Evolutionary conservation across 176 grass and related monocot genomes (phyloP).

Genomic region (Eragrostis nindensis): DNA sequence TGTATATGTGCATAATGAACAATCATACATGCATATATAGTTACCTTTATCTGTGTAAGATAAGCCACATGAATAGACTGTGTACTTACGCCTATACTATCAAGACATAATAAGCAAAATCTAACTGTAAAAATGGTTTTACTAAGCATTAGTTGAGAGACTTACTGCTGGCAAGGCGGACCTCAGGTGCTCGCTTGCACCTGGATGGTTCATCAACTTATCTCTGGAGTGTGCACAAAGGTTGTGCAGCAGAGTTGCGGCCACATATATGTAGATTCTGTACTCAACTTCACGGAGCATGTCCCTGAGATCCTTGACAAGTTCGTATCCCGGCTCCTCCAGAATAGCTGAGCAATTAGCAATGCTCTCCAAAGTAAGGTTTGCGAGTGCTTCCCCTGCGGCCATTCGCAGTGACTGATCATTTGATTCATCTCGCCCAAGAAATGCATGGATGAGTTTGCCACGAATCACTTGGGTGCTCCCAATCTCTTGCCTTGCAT

Average conservation of each 20-base stretch:
- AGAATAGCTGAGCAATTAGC: neutral
- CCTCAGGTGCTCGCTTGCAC: neutral
- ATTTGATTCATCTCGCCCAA: neutral
- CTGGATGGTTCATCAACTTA: neutral
- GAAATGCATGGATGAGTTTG: neutral
- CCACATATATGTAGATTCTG: neutral
- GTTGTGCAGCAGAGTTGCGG: neutral
- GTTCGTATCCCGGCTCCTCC: neutral
- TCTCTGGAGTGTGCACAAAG: neutral
- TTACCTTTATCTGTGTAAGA: no score
- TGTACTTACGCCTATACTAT: no score
- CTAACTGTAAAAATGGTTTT: no score
- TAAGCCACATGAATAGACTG: no score
- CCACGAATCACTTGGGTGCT: neutral
- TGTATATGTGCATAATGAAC: no score
- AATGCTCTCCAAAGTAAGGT: neutral
- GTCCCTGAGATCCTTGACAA: neutral
- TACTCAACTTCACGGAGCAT: neutral
- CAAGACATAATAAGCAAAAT: no score
- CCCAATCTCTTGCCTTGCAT: conserved; percentile 3
- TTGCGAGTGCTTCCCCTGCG: neutral
- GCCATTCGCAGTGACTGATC: neutral
- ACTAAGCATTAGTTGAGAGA: neutral
- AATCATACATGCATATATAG: no score
- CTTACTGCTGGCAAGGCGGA: neutral